These are phyloP conservation scores for Fusarium palustre DNA, from an alignment of 2,329 filamentous ascomycete species.

Conservation along the genomic window DNA sequence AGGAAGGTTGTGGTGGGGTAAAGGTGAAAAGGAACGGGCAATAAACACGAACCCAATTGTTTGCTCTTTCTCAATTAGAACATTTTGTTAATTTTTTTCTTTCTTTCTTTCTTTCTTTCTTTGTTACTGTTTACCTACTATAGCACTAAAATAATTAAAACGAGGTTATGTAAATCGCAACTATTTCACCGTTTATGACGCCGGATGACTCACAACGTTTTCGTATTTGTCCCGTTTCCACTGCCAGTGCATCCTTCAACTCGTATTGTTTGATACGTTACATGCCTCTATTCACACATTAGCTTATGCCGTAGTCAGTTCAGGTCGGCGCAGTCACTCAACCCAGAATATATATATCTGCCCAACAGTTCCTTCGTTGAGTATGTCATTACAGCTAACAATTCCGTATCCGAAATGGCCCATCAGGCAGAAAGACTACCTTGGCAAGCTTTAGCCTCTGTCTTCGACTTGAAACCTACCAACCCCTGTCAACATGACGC, in stretches of 20 bases:
- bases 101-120: background rate
- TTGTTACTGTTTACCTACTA: background rate
- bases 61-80: background rate
- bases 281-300: background rate
- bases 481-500: conserved; percentile 27
- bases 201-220: background rate
- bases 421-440: conserved; percentile 22
- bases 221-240: background rate
- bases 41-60: background rate
- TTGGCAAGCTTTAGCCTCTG: conserved; percentile 23
- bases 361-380: fast-evolving
- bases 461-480: conserved; percentile 6
- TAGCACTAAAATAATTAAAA: background rate
- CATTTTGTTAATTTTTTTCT: background rate
- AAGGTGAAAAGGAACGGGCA: background rate
- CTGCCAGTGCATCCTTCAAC: background rate
- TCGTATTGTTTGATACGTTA: background rate
- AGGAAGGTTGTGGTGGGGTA: background rate
- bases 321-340: background rate
- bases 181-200: background rate
- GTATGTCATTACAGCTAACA: fast-evolving
- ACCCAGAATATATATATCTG: background rate
- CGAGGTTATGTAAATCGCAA: background rate
- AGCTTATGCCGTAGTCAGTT: background rate
- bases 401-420: background rate